These are phyloP conservation scores for Pleurostoma richardsiae DNA, from an alignment of 2,329 filamentous ascomycete species.

Conservation along the genomic window DNA sequence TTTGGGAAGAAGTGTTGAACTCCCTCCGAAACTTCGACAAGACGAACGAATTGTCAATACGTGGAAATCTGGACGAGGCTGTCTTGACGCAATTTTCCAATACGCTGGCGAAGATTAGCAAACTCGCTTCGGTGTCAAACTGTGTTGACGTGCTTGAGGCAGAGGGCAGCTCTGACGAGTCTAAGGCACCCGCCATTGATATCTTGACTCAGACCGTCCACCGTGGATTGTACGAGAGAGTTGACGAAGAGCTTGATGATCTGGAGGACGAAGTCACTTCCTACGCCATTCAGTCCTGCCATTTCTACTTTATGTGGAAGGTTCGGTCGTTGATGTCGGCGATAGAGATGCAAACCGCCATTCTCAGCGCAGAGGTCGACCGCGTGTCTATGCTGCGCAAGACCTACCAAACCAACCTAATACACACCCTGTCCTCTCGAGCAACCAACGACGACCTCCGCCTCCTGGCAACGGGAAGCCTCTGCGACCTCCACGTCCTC, in stretches of 20 bases:
- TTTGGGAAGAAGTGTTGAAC: conserved; percentile 83
- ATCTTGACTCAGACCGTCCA: conserved; percentile 68
- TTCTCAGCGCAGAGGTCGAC: conserved; percentile 56
- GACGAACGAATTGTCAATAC: conserved; percentile 64
- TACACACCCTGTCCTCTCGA: conserved; percentile 63
- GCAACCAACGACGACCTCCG: conserved; percentile 73
- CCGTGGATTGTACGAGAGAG: conserved; percentile 65
- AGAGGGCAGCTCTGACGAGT: conserved; percentile 40
- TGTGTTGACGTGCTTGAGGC: conserved; percentile 71
- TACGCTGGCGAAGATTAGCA: conserved; percentile 72
- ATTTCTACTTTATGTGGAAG: conserved; percentile 97
- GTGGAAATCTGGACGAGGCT: conserved; percentile 62
- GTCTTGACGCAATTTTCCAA: conserved; percentile 68
- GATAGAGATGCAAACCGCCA: conserved; percentile 47
- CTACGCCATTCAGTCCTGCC: conserved; percentile 68
- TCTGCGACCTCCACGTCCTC: conserved; percentile 78
- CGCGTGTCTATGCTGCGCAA: conserved; percentile 50
- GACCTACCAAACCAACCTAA: conserved; percentile 56
- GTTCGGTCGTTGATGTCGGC: conserved; percentile 54
- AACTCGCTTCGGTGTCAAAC: conserved; percentile 74
- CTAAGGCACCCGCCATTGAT: conserved; percentile 52
- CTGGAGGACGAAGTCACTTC: conserved; percentile 75
- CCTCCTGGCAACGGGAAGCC: conserved; percentile 66
- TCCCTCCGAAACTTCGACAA: conserved; percentile 67
- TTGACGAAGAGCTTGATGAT: conserved; percentile 66